Conservation (phyloP, 495 filamentous ascomycete species). For the Penicillium riverlandense region DNA sequence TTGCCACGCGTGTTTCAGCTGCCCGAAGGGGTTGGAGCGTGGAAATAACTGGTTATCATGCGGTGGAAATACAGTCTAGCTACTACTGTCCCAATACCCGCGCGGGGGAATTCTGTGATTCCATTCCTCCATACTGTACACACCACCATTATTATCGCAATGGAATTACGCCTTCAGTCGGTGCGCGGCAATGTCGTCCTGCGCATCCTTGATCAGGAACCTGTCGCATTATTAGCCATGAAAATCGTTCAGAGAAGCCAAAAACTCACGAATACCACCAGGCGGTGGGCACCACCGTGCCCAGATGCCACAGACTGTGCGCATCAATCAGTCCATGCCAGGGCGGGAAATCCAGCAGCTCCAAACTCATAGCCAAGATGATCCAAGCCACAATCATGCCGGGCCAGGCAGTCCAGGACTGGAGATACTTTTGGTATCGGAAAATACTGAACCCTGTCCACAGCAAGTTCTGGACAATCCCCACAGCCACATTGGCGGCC, state of each 20-base stretch:
- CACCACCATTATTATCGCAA: conserved; percentile 2
- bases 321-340: conserved; percentile 79
- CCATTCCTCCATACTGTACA: no score
- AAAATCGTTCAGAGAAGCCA: no score
- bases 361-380: conserved; percentile 87
- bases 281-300: conserved; percentile 80
- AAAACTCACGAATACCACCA: conserved; percentile 90
- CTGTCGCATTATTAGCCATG: no score
- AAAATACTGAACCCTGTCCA: conserved; percentile 80
- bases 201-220: conserved; percentile 65
- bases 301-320: conserved; percentile 92
- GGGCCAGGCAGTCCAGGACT: conserved; percentile 82
- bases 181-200: conserved; percentile 60
- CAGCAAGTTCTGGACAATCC: conserved; percentile 70
- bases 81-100: no score
- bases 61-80: conserved; percentile 8
- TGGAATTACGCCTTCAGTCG: conserved; percentile 36
- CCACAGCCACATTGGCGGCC: conserved; percentile 82
- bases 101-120: no score
- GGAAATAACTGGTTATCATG: conserved; percentile 8
- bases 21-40: background rate
- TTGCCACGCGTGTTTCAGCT: conserved; percentile 7
- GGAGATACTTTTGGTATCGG: conserved; percentile 59
- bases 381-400: conserved; percentile 91
- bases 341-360: conserved; percentile 90